Evolutionary conservation across 306 rosid species (phyloP).

Genomic region (Adenanthera pavonina): DNA sequence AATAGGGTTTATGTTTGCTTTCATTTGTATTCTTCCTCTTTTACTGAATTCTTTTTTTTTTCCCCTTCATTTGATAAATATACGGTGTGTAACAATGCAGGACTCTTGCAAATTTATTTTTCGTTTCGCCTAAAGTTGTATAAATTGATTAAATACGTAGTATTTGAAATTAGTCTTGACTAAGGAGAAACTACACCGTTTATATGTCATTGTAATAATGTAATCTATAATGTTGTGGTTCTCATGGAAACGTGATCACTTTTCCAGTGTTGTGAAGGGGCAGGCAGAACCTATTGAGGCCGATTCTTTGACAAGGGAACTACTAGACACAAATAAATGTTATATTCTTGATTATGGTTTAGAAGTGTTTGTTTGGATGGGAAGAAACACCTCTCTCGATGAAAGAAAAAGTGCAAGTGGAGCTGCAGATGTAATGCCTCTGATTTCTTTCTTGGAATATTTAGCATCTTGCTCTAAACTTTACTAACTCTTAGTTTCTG

Average conservation of each 20-base stretch:
- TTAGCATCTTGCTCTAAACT: slow-evolving; percentile 35
- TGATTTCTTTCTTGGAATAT: slow-evolving; percentile 35
- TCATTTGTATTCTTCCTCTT: slow-evolving; percentile 1
- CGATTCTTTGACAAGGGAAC: slow-evolving; percentile 75
- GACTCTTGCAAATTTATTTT: slow-evolving; percentile 1
- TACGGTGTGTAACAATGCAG: slow-evolving; percentile 6
- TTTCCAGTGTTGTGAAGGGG: slow-evolving; percentile 80
- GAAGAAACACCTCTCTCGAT: slow-evolving; percentile 89
- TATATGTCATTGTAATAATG: slow-evolving; percentile 17
- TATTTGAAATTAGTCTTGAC: slow-evolving; percentile 15
- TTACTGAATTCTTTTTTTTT: slow-evolving; percentile 27
- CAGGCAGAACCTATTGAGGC: slow-evolving; percentile 65
- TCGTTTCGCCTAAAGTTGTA: slow-evolving; percentile 22
- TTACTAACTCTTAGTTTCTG: slow-evolving; percentile 39
- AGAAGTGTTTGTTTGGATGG: slow-evolving; percentile 92
- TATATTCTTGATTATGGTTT: slow-evolving; percentile 85
- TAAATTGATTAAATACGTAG: slow-evolving; percentile 5
- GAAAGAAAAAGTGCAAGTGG: slow-evolving; percentile 82
- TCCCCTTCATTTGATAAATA: background rate
- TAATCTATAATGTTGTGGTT: slow-evolving; percentile 35
- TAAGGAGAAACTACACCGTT: slow-evolving; percentile 18
- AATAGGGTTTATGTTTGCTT: slow-evolving; percentile 6
- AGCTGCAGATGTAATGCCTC: slow-evolving; percentile 78
- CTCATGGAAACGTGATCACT: slow-evolving; percentile 39
- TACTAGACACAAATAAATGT: slow-evolving; percentile 81